Percentiles rank a stretch among this genome's conserved stretches.
phyloP scores from a whole-genome alignment of 2,329 filamentous ascomycete genomes.

The Cladorrhinum sp. region DNA sequence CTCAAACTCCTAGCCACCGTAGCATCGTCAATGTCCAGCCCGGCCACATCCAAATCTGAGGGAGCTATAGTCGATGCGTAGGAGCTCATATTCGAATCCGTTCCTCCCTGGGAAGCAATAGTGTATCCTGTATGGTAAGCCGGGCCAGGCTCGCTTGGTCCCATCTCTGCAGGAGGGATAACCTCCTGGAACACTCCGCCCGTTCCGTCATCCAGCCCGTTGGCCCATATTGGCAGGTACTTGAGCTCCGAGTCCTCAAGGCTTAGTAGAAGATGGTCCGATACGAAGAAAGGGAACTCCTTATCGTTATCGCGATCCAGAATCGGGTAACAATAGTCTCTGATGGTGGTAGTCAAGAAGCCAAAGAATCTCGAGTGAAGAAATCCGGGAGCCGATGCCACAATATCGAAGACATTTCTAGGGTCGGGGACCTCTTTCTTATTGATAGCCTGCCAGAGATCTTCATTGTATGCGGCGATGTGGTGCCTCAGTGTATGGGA shows the following conservation, averaged over 20 bases:
- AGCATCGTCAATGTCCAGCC: slow-evolving; percentile 34
- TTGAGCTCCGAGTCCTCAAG: slow-evolving; percentile 57
- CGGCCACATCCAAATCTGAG: slow-evolving; percentile 36
- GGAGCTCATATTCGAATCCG: slow-evolving; percentile 18
- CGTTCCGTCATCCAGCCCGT: slow-evolving; percentile 50
- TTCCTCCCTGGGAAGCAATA: slow-evolving; percentile 23
- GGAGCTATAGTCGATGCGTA: slow-evolving; percentile 34
- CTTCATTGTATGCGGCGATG: slow-evolving; percentile 13
- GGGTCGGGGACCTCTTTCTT: background rate
- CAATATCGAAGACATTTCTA: background rate
- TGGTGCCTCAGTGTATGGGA: background rate
- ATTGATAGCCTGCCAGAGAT: background rate
- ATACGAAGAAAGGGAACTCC: slow-evolving; percentile 36
- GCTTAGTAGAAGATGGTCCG: slow-evolving; percentile 48
- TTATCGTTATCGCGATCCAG: slow-evolving; percentile 26
- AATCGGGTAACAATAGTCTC: slow-evolving; percentile 24
- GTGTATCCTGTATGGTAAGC: slow-evolving; percentile 46
- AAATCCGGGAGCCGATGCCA: background rate
- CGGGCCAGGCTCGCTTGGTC: slow-evolving; percentile 46
- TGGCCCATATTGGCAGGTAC: slow-evolving; percentile 65
- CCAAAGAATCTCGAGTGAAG: background rate
- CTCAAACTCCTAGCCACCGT: slow-evolving; percentile 35
- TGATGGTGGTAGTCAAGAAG: slow-evolving; percentile 1
- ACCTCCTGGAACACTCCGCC: slow-evolving; percentile 46
- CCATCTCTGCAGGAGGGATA: slow-evolving; percentile 43